Conservation (phyloP, 495 filamentous ascomycete genomes). For the Thozetella sp. region DNA sequence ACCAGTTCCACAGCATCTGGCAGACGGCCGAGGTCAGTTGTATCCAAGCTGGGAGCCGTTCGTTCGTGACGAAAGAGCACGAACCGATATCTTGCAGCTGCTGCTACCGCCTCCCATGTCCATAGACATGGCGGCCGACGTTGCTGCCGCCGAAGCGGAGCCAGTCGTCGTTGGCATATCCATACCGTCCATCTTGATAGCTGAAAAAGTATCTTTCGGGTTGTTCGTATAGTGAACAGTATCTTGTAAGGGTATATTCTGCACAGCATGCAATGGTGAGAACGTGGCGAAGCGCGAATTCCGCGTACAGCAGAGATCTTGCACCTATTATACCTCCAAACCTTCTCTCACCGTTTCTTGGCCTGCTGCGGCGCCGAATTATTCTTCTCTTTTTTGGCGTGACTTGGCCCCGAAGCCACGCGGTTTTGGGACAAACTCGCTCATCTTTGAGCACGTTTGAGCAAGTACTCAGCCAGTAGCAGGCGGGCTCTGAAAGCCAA, state of each 20-base stretch:
- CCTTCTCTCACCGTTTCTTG: not conserved
- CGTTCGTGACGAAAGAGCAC: not conserved
- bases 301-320: too few species aligned
- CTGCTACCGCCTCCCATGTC: too few species aligned
- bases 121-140: conserved; percentile 4
- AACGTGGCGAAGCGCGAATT: too few species aligned
- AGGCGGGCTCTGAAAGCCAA: too few species aligned
- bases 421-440: not conserved
- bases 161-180: not conserved
- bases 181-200: not conserved
- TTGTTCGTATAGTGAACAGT: not conserved
- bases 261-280: too few species aligned
- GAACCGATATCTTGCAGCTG: conserved; percentile 1
- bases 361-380: not conserved
- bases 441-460: not conserved
- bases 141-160: conserved; percentile 1
- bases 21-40: not conserved
- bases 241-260: too few species aligned
- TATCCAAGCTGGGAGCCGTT: too few species aligned
- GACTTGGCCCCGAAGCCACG: not conserved
- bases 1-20: conserved; percentile 78
- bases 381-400: not conserved
- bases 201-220: not conserved
- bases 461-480: too few species aligned
- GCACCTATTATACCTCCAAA: too few species aligned